Evolutionary conservation across 2,329 filamentous ascomycete genomes (phyloP), one percentile per base, ranked within the genome.

Genomic region (Xylaria sp.): DNA sequence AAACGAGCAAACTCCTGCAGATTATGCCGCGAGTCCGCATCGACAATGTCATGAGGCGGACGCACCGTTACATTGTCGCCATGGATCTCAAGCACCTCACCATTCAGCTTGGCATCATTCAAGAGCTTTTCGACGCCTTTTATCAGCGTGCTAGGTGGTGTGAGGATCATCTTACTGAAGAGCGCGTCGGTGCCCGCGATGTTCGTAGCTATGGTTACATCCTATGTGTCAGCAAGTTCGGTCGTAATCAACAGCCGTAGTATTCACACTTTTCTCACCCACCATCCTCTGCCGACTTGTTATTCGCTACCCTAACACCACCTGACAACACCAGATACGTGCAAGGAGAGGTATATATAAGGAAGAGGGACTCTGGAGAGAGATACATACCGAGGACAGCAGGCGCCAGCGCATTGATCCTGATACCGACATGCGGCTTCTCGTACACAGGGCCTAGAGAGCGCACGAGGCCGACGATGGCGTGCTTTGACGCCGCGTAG

Each of bases 391-490:
- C 79, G 11, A 85, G 74, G 12, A 83, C 79, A 21, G 81, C 82
- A 37, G 79, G 83, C 31, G 81, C 82, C 56, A 82, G 71, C 5
- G 76, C 82, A 66, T 85, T 84, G 64, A 85, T 83, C 63, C 79
- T 79, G 46, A 85, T 83, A 9, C 76, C 73, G 3, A 77, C 72
- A 2, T 65, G 69, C 31, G 59, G 47, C 19, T 21, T 54, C 15
- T 72, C 76, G 2, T 85, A 70, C 0, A 75, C 65, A n/a, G 67
- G 69, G 2, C 77, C 79, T 14, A 82, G 71, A 0, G 82, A 80
- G n/a, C 83, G 75, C 6, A 84, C 82, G 0, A 84, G 76, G 0
- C 79, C 80, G n/a, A 85, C 74, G 0, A 84, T 73, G 8, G 75
- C 83, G 47, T 76, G 73, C 65, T 85, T 85, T 12, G 79, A 77